Evolutionary conservation across 1,284 basidiomycete species (phyloP).

Genomic region (Melampsora larici-populina): DNA sequence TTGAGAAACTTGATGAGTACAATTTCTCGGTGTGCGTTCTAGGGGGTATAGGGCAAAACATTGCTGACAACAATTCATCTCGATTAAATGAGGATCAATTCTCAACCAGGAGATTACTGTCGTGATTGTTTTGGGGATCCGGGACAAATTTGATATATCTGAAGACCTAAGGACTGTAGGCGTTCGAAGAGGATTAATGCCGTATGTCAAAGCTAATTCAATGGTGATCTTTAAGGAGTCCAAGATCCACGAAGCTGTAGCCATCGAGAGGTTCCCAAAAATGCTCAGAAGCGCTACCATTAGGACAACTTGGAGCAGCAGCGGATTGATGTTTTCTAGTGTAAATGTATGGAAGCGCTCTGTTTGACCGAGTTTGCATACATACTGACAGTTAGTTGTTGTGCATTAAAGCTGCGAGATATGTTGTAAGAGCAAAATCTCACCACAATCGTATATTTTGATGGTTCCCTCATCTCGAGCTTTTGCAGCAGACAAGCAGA

Average conservation of each 20-base stretch:
- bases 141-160: conserved; percentile 7
- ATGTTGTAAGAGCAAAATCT: too few relatives aligned
- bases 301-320: conserved; percentile 1
- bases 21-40: too few relatives aligned
- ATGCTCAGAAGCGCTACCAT: conserved; percentile 6
- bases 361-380: not conserved
- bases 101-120: conserved; percentile 19
- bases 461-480: too few relatives aligned
- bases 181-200: too few relatives aligned
- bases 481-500: too few relatives aligned
- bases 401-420: too few relatives aligned
- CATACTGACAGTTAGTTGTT: too few relatives aligned
- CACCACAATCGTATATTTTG: too few relatives aligned
- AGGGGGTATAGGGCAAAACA: conserved; percentile 36
- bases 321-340: conserved; percentile 10
- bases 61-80: conserved; percentile 15
- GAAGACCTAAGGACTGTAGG: not conserved
- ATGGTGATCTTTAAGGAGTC: not conserved
- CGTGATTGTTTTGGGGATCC: too few relatives aligned
- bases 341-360: conserved; percentile 16
- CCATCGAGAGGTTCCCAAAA: conserved; percentile 18
- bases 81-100: conserved; percentile 21
- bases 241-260: conserved; percentile 14
- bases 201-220: too few relatives aligned
- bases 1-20: not conserved